Conservation (phyloP, 352 stramenopile genomes). For the Globisporangium ultimum region DNA sequence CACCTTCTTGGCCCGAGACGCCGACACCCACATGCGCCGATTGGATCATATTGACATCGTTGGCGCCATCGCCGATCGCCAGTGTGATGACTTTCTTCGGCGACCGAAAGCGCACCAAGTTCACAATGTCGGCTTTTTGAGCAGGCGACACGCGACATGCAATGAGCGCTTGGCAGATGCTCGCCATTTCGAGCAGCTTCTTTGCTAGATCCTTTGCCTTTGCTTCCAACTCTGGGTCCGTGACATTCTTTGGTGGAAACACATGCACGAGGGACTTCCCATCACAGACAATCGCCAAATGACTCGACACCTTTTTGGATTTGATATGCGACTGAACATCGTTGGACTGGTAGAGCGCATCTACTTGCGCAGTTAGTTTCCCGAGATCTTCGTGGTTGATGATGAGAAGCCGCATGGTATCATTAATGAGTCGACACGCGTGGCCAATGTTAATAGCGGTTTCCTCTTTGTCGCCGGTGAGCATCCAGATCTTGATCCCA, state of each 20-base stretch:
- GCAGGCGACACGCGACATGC: slow-evolving; percentile 78
- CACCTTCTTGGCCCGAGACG: slow-evolving; percentile 89
- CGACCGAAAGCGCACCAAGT: slow-evolving; percentile 56
- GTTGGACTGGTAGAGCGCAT: slow-evolving; percentile 38
- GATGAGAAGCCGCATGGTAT: slow-evolving; percentile 49
- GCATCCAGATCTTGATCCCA: slow-evolving; percentile 94
- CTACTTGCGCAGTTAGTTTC: slow-evolving; percentile 44
- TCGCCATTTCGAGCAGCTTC: slow-evolving; percentile 61
- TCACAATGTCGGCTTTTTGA: slow-evolving; percentile 82
- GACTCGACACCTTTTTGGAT: slow-evolving; percentile 35
- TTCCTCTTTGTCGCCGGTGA: slow-evolving; percentile 94
- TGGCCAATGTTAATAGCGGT: slow-evolving; percentile 94
- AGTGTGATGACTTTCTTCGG: slow-evolving; percentile 75
- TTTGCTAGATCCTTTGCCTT: slow-evolving; percentile 39
- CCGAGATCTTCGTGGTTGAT: slow-evolving; percentile 49
- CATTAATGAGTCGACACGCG: slow-evolving; percentile 67
- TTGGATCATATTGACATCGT: slow-evolving; percentile 96
- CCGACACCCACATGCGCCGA: slow-evolving; percentile 92
- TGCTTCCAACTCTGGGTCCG: slow-evolving; percentile 22
- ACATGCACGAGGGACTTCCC: slow-evolving; percentile 73
- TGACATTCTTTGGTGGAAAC: slow-evolving; percentile 51
- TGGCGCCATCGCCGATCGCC: slow-evolving; percentile 92
- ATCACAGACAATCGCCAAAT: slow-evolving; percentile 61
- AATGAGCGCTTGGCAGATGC: slow-evolving; percentile 65
- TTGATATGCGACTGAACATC: slow-evolving; percentile 49